These are phyloP conservation scores for Plasmodium gallinaceum DNA, from an alignment of 169 alveolate genomes.

Conservation along the genomic window DNA sequence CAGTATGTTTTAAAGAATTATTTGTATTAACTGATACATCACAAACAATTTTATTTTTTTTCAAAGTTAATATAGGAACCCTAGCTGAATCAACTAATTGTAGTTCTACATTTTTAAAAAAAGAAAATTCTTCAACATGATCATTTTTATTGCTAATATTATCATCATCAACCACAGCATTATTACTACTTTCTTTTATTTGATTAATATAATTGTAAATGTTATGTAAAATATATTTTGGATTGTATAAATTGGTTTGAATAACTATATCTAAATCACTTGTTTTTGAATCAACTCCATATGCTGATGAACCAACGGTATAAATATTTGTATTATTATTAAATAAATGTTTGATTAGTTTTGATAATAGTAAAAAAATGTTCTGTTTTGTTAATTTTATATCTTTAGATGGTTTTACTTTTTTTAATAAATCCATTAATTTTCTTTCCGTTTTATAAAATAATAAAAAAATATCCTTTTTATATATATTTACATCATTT, in stretches of 20 bases:
- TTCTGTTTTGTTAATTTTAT: slow-evolving; percentile 35
- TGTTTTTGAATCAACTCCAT: slow-evolving; percentile 85
- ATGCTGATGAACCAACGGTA: slow-evolving; percentile 88
- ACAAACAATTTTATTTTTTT: slow-evolving; percentile 87
- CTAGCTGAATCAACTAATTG: slow-evolving; percentile 91
- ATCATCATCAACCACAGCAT: not conserved
- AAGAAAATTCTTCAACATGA: slow-evolving; percentile 1
- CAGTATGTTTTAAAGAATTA: slow-evolving; percentile 90
- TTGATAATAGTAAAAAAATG: slow-evolving; percentile 20
- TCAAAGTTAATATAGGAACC: slow-evolving; percentile 90
- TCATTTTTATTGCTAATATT: not conserved
- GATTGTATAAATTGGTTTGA: slow-evolving; percentile 75
- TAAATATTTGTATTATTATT: slow-evolving; percentile 79
- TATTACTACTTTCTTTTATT: slow-evolving; percentile 45
- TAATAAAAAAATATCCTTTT: slow-evolving; percentile 4
- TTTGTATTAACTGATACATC: slow-evolving; percentile 91
- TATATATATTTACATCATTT: too few relatives aligned
- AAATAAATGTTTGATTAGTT: slow-evolving; percentile 79
- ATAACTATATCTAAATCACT: slow-evolving; percentile 87
- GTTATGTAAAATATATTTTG: slow-evolving; percentile 80
- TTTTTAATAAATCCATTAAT: slow-evolving; percentile 27
- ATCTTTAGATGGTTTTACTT: slow-evolving; percentile 67
- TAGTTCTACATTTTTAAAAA: slow-evolving; percentile 74
- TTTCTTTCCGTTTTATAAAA: slow-evolving; percentile 30
- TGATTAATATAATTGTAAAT: slow-evolving; percentile 78